Base-by-base conservation (phyloP, 2,329 filamentous ascomycete species). In the Epichloe bromicola region DNA sequence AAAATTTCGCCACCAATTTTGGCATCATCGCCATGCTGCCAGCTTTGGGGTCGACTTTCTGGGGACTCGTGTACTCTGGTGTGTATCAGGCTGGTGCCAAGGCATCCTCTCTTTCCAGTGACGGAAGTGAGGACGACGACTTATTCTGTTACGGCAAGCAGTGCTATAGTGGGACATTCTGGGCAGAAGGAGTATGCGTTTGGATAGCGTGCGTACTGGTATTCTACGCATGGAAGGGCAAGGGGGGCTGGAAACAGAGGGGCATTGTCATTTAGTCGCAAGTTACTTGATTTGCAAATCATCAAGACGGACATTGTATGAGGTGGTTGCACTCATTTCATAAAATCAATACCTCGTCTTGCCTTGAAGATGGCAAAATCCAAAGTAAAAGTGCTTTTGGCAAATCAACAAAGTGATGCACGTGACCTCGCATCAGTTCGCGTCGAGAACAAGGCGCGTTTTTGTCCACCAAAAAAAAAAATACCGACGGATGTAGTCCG, bases 1-100 rank as follows among this genome's bases (percentile, higher is more conserved):
- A 97, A 71, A 98, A 97, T 65, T 97, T 98, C 64, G 93, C 88
- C 52, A 98, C 93, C 0, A 97, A 98, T 61, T 98, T 91, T 82
- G 93, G 93, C 10, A 90, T 97, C 54, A 82, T 97, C 7, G 89
- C 90, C 41, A 93, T 94, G 74, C 83, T 91, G 51, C 93, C 93
- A 3, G 93, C 93, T 0, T 69, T 86, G 0, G 93, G 91, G 0
- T 89, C 91, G 0, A 88, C 88, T 0, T 76, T 95, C 34, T 98
- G 91, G 89, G 88, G 90, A 0, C 67, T 93, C 1, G 72, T 96
- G n/a, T 98, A 97, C 65, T 88, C 86, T 5, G 78, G 74, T 0
- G 82, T 88, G 2, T 94, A 94, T 61, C 83, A 93, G 66, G 74
- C 74, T 42, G 85, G 79, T 1, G 82, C 83, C 0, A 69, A 68